Base-by-base conservation (phyloP, 441 rosid genomes). In the Euphorbia schlechtendalii region DNA sequence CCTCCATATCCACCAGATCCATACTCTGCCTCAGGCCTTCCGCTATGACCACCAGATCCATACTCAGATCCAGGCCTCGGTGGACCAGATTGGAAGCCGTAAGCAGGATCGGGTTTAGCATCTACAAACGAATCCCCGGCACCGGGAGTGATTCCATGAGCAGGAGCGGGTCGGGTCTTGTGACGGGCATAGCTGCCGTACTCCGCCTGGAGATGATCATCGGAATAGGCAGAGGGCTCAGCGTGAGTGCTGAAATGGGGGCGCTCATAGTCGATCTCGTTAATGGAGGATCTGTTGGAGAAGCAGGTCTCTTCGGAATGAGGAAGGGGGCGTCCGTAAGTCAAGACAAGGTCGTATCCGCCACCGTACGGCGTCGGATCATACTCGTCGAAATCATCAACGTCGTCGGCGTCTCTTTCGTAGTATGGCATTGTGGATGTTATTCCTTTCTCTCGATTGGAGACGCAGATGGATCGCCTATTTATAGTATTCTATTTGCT, bases 281-380 rank as follows among this genome's bases (percentile, higher is more conserved):
- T 74, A 34, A 41, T 27, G n/a, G 53, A 43, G 0, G 71, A 52
- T 30, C 45, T 55, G 53, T 32, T 48, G 0, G 84, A 78, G 69
- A 84, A 71, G 73, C 96, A 90, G 32, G 78, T 86, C 56, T 87
- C 90, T 0, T 78, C 85, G 53, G 85, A 83, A 17, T 83, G 86
- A 3, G 80, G 77, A 41, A 86, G 69, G 20, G 96, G 89, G 43
- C 95, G 95, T 41, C 96, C 94, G 69, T 80, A 90, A 11, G 86
- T 82, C 74, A 80, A 56, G 13, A 66, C 38, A 67, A 87, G 56
- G 78, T 87, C 89, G 79, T 84, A 90, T 0, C 96, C 96, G 2
- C 96, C 96, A 2, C 88, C 87, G 78, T 87, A 90, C 0, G 96
- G 96, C 21, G 92, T 90, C 2, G 95, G 84, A 74, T 90, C 96